Conservation (phyloP, 176 grass and related monocot genomes). For the Leersia perrieri region DNA sequence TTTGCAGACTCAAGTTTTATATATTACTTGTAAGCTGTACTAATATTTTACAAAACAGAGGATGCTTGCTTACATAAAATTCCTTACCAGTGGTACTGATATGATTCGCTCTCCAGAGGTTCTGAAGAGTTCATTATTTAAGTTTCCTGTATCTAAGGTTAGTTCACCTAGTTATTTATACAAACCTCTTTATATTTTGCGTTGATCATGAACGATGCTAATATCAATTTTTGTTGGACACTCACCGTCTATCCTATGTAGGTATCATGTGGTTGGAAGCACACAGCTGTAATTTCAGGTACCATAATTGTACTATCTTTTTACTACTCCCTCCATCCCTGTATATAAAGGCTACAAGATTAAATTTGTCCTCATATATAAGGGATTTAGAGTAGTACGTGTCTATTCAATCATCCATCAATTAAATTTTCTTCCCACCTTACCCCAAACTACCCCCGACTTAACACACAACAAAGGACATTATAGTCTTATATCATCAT, state of each 20-base stretch:
- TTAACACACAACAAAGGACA: too few relatives aligned
- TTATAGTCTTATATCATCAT: too few relatives aligned
- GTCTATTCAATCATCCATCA: too few relatives aligned
- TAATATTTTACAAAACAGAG: neutral
- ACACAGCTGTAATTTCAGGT: conserved; percentile 96
- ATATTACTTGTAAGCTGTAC: neutral
- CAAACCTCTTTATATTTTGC: conserved; percentile 1
- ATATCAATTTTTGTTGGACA: conserved; percentile 25
- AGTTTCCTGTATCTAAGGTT: conserved; percentile 75
- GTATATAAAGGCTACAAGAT: too few relatives aligned
- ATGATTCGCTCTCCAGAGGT: conserved; percentile 66
- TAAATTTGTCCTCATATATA: too few relatives aligned
- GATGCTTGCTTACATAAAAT: conserved; percentile 32
- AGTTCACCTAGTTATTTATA: conserved; percentile 13
- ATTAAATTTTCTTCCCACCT: too few relatives aligned
- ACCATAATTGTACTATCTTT: conserved; percentile 7
- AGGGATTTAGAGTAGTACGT: too few relatives aligned
- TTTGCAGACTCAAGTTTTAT: conserved; percentile 11
- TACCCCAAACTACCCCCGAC: too few relatives aligned
- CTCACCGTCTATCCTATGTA: conserved; percentile 35
- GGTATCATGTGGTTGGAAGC: conserved; percentile 98
- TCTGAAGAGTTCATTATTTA: conserved; percentile 65
- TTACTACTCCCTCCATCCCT: too few relatives aligned
- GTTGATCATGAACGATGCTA: conserved; percentile 33
- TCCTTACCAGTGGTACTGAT: conserved; percentile 55